Evolutionary conservation across 192 early-diverging fungal species (phyloP), one percentile per base, ranked within the genome.

Genomic region (Entophlyctis luteolus): DNA sequence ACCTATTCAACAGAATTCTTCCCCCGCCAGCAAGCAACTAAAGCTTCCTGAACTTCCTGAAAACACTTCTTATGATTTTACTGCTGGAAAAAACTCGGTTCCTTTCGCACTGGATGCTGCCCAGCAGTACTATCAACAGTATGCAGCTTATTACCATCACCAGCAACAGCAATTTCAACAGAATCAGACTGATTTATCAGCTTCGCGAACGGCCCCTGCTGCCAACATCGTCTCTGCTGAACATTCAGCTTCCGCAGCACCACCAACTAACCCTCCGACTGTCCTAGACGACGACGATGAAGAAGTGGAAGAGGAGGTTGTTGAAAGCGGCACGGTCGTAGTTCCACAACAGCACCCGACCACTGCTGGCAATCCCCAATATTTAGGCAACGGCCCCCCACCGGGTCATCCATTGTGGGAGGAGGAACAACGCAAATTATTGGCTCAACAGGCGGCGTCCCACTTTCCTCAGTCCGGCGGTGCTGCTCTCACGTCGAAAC

Each of bases 401-500:
- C 59, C 60, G 31, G 70, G 70, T 10, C 70, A 71, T 34, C 70
- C 70, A 29, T 50, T 71, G 20, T 71, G 70, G 70, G 70, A 71
- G 45, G 70, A 71, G 38, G 59, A 63, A 32, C 70, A 71, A 62
- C 34, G 59, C 5, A 52, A 47, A 37, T 53, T 62, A 4, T 14
- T 49, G n/a, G 47, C 47, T 5, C 60, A 12, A 12, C 42, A 48
- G 20, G 47, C 18, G 34, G 28, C n/a, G 23, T n/a, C 48, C n/a
- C 52, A 16, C 8, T 12, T n/a, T 12, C 10, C 8, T 12, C n/a
- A 8, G n/a, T 12, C 10, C 39, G n/a, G n/a, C 8, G n/a, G 39
- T 42, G n/a, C n/a, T n/a, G n/a, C 10, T n/a, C 8, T 12, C 39
- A 42, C 39, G 39, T 12, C 10, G 10, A 42, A 42, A 12, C 8